Conservation (phyloP, 2,329 filamentous ascomycete genomes). For the Lachnellula arida region DNA sequence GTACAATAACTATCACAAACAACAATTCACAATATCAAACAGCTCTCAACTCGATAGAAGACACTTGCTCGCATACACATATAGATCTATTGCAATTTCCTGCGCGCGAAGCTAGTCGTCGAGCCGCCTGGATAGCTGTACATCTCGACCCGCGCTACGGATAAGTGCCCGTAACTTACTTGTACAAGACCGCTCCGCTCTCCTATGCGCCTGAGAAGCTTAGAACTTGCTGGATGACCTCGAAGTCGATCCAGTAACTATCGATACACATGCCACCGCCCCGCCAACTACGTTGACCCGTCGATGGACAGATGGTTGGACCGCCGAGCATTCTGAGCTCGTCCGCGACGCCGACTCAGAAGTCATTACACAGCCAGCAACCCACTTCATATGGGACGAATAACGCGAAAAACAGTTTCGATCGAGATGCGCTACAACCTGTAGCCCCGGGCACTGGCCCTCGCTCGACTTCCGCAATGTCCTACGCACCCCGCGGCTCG, state of each 20-base stretch:
- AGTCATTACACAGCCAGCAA: constrained; percentile 44
- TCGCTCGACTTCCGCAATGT: constrained; percentile 51
- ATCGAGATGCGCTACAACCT: constrained; percentile 53
- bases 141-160: not conserved
- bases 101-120: not conserved
- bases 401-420: constrained; percentile 46
- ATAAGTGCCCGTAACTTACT: not conserved
- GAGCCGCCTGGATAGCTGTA: not conserved
- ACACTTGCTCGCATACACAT: not conserved
- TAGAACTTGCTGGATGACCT: constrained; percentile 15
- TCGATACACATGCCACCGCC: constrained; percentile 29
- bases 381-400: constrained; percentile 35
- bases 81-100: not conserved
- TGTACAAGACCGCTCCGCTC: not conserved
- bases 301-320: constrained; percentile 34
- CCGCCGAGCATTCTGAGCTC: constrained; percentile 47
- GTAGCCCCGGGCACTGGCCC: constrained; percentile 39
- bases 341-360: constrained; percentile 51
- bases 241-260: constrained; percentile 16
- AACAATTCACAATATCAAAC: not conserved
- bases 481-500: constrained; percentile 61
- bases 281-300: constrained; percentile 23
- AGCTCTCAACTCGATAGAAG: not conserved
- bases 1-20: not conserved
- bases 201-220: constrained; percentile 3